These are phyloP conservation scores for Auriculariales sp. DNA, from an alignment of 768 basidiomycete species.

Conservation along the genomic window DNA sequence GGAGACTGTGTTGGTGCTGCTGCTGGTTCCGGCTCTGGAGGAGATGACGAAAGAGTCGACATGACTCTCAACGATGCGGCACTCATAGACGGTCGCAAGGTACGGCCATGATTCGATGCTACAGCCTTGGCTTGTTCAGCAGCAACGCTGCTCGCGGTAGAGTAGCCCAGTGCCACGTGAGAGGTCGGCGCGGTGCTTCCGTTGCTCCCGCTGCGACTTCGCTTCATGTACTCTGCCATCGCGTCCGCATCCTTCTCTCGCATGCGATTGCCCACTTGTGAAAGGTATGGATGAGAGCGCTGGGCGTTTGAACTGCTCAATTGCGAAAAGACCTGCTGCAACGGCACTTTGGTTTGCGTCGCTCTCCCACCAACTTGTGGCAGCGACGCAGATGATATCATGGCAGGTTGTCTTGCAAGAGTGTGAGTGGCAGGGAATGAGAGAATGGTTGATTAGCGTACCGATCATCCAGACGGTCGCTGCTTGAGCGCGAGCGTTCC, in stretches of 20 bases:
- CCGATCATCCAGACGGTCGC: no score
- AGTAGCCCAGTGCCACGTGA: constrained; percentile 1
- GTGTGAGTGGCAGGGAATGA: no score
- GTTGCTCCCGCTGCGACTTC: constrained; percentile 56
- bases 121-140: not conserved
- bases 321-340: constrained; percentile 1
- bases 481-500: constrained; percentile 69
- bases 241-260: constrained; percentile 76
- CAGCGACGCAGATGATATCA: no score
- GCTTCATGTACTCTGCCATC: constrained; percentile 70
- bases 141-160: not conserved
- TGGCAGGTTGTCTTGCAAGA: no score
- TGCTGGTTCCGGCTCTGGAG: not conserved
- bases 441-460: no score
- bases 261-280: constrained; percentile 69
- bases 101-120: not conserved
- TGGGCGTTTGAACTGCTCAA: not conserved
- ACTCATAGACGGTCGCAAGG: not conserved
- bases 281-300: constrained; percentile 28
- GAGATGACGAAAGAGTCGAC: not conserved
- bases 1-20: not conserved
- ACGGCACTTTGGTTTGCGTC: not conserved
- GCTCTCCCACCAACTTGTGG: not conserved
- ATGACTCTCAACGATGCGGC: not conserved
- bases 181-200: constrained; percentile 4